Conservation (phyloP, 257 asterid genomes). For the Solanum gracilifrons region DNA sequence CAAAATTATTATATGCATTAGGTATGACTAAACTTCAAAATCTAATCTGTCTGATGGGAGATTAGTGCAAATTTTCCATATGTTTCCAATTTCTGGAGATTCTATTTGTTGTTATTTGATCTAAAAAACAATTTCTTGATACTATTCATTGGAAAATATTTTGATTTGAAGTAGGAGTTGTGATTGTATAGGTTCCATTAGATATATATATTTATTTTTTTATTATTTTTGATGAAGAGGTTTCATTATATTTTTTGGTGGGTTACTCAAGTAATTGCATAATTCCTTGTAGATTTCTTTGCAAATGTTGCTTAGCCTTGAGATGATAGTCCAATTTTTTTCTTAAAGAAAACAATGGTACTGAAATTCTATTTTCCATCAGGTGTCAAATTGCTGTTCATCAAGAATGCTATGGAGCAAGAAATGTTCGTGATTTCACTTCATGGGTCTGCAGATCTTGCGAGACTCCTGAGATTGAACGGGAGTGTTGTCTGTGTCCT, state of each 20-base stretch:
- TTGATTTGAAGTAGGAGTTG: background rate
- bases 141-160: background rate
- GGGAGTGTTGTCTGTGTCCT: slow-evolving; percentile 98
- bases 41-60: background rate
- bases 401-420: slow-evolving; percentile 99
- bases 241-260: background rate
- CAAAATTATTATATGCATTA: slow-evolving; percentile 60
- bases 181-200: background rate
- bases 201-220: background rate
- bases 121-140: background rate
- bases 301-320: background rate
- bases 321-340: background rate
- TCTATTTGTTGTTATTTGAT: background rate
- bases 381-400: slow-evolving; percentile 99
- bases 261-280: background rate
- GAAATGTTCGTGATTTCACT: slow-evolving; percentile 84
- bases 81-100: background rate
- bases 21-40: slow-evolving; percentile 10
- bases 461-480: slow-evolving; percentile 92
- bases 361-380: slow-evolving; percentile 12
- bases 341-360: background rate
- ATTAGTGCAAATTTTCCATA: background rate
- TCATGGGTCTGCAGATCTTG: slow-evolving; percentile 98
- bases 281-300: background rate
- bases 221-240: background rate